These are phyloP conservation scores for Lathyrus tuberosus DNA, from an alignment of 306 rosid genomes.

Conservation along the genomic window DNA sequence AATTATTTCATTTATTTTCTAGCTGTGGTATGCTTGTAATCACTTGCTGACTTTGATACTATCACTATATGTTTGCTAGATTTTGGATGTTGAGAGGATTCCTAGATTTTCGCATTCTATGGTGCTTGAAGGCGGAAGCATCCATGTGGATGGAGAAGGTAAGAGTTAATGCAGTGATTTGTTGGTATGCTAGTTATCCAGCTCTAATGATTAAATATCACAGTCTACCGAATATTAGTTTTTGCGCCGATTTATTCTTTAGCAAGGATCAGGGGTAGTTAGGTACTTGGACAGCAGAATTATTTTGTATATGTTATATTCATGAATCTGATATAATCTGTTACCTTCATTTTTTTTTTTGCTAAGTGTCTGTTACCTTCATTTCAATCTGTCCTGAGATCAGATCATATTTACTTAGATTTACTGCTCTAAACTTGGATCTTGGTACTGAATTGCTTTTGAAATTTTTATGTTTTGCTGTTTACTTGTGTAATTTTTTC, in stretches of 20 bases:
- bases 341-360: neutral
- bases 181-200: constrained; percentile 4
- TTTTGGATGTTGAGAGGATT: constrained; percentile 69
- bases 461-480: constrained; percentile 9
- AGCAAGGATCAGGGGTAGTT: constrained; percentile 10
- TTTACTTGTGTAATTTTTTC: constrained; percentile 24
- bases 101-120: constrained; percentile 69
- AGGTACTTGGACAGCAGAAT: neutral
- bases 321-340: neutral
- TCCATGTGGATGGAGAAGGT: constrained; percentile 99
- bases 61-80: constrained; percentile 50
- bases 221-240: constrained; percentile 12
- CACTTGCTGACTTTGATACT: constrained; percentile 31
- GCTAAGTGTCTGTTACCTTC: neutral
- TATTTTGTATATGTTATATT: constrained; percentile 25
- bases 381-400: constrained; percentile 14
- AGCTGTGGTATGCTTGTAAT: neutral
- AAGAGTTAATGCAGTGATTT: constrained; percentile 30
- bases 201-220: constrained; percentile 2
- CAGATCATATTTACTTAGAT: neutral
- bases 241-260: constrained; percentile 18
- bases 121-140: constrained; percentile 97
- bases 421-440: constrained; percentile 9
- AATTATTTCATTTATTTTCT: neutral
- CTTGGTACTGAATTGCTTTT: constrained; percentile 11